These are phyloP conservation scores for Plasmodium knowlesi DNA, from an alignment of 169 alveolate genomes.

Conservation along the genomic window DNA sequence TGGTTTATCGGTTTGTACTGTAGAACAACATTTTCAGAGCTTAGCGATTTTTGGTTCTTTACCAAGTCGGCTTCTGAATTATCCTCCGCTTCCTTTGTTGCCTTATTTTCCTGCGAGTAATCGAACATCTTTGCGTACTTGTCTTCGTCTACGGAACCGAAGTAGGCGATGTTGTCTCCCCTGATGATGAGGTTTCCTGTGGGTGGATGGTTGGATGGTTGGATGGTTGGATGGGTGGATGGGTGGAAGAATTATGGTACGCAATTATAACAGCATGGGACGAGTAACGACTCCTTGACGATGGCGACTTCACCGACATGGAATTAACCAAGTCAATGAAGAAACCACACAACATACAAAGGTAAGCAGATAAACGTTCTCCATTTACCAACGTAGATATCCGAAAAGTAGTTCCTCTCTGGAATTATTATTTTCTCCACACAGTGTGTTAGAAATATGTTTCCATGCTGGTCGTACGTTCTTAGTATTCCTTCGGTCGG, in stretches of 20 bases:
- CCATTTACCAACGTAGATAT: slow-evolving; percentile 82
- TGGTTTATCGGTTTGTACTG: slow-evolving; percentile 42
- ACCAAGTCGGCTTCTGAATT: neutral
- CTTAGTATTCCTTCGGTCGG: slow-evolving; percentile 78
- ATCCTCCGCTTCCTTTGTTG: neutral
- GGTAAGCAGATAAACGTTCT: neutral
- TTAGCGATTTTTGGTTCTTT: neutral
- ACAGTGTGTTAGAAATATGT: slow-evolving; percentile 82
- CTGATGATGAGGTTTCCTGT: slow-evolving; percentile 82
- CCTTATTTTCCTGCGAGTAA: slow-evolving; percentile 43
- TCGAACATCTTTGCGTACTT: slow-evolving; percentile 78
- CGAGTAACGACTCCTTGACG: neutral
- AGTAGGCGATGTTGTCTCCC: slow-evolving; percentile 87
- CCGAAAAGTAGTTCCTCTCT: slow-evolving; percentile 78
- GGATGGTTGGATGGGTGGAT: too few relatives aligned
- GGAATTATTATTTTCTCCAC: slow-evolving; percentile 80
- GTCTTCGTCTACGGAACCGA: slow-evolving; percentile 82
- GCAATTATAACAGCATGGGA: neutral
- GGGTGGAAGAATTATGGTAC: too few relatives aligned
- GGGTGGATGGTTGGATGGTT: too few relatives aligned
- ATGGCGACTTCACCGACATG: neutral
- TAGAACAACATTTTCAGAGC: slow-evolving; percentile 2
- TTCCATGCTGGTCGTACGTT: slow-evolving; percentile 85
- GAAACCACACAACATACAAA: neutral
- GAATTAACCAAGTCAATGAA: neutral